Evolutionary conservation across 495 filamentous ascomycete species (phyloP).

Genomic region (Daldinia decipiens): DNA sequence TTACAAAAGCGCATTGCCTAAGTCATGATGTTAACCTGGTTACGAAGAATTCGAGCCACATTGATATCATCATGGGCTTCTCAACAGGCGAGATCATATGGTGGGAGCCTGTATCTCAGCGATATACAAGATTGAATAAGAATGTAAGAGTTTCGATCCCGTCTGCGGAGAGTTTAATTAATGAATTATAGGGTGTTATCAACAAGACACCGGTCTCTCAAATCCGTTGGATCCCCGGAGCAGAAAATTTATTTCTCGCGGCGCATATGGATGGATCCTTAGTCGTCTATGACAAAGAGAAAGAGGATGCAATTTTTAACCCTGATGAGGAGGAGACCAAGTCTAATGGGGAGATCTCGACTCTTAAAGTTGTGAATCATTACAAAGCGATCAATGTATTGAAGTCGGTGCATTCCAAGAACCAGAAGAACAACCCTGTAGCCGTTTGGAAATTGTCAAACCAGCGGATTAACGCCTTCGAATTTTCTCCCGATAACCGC

Average conservation of each 20-base stretch:
- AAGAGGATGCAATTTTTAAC: slow-evolving; percentile 79
- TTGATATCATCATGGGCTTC: slow-evolving; percentile 95
- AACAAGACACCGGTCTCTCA: slow-evolving; percentile 84
- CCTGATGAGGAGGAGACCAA: slow-evolving; percentile 59
- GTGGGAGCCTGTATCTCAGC: slow-evolving; percentile 97
- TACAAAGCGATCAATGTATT: slow-evolving; percentile 66
- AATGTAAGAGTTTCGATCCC: slow-evolving; percentile 65
- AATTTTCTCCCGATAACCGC: slow-evolving; percentile 85
- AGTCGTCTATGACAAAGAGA: slow-evolving; percentile 98
- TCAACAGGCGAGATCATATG: slow-evolving; percentile 97
- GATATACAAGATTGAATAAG: slow-evolving; percentile 96
- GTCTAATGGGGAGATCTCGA: slow-evolving; percentile 56
- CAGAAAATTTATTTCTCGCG: slow-evolving; percentile 93
- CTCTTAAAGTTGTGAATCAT: slow-evolving; percentile 50
- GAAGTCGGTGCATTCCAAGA: slow-evolving; percentile 91
- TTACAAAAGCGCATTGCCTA: slow-evolving; percentile 93
- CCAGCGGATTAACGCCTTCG: slow-evolving; percentile 86
- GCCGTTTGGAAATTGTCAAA: slow-evolving; percentile 91
- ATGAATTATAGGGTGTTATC: slow-evolving; percentile 72
- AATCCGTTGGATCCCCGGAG: slow-evolving; percentile 92
- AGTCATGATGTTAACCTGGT: slow-evolving; percentile 91
- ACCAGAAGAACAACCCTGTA: slow-evolving; percentile 93
- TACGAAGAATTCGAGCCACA: slow-evolving; percentile 80
- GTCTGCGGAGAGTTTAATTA: slow-evolving; percentile 11
- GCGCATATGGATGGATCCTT: slow-evolving; percentile 94